These are phyloP conservation scores for Myxozyma kluyveri DNA, from an alignment of 805 yeast genomes.

Conservation along the genomic window DNA sequence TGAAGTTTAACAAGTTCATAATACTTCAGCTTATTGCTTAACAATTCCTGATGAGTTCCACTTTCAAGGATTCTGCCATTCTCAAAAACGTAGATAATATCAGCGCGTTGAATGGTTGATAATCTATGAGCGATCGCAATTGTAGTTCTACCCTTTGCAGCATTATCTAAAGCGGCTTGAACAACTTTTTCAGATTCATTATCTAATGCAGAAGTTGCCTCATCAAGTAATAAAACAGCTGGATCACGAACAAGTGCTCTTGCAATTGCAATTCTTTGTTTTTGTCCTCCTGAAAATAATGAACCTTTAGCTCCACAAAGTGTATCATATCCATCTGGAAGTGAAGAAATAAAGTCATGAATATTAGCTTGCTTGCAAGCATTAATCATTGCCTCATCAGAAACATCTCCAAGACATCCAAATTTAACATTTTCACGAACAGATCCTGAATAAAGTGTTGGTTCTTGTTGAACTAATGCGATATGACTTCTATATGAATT, in stretches of 20 bases:
- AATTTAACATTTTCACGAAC: constrained; percentile 69
- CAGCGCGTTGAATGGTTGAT: constrained; percentile 55
- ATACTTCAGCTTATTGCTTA: constrained; percentile 40
- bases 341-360: constrained; percentile 47
- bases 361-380: constrained; percentile 56
- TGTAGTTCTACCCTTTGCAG: constrained; percentile 63
- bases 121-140: constrained; percentile 75
- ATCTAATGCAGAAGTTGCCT: constrained; percentile 55
- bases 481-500: constrained; percentile 51
- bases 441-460: constrained; percentile 68
- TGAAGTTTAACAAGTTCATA: constrained; percentile 44
- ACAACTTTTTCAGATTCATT: constrained; percentile 64
- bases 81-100: constrained; percentile 51
- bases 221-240: constrained; percentile 53
- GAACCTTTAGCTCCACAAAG: constrained; percentile 51
- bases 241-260: constrained; percentile 60
- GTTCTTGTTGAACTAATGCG: constrained; percentile 65
- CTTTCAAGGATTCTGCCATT: constrained; percentile 55
- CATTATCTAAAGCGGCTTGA: constrained; percentile 57
- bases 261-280: constrained; percentile 63
- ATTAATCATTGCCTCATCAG: constrained; percentile 40
- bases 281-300: constrained; percentile 61
- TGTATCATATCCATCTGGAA: constrained; percentile 55
- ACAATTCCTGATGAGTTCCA: constrained; percentile 48
- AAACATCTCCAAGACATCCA: constrained; percentile 35